Conservation (phyloP, 202 grass and related monocot species). For the Alloteropsis angusta region DNA sequence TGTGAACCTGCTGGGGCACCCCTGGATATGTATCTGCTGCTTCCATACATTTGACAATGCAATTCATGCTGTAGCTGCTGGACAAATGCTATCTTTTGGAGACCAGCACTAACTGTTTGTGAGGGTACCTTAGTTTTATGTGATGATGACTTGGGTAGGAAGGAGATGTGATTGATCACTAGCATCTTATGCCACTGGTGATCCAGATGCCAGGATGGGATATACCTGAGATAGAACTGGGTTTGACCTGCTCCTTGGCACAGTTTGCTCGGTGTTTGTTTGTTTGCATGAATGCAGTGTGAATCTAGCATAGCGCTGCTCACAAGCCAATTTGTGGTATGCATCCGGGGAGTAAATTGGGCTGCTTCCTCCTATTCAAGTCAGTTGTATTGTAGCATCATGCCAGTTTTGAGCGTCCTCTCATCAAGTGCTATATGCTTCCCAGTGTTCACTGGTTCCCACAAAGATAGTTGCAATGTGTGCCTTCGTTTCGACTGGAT, state of each 20-base stretch:
- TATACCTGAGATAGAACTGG: constrained; percentile 8
- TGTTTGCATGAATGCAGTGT: constrained; percentile 17
- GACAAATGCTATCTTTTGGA: constrained; percentile 17
- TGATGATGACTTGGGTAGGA: constrained; percentile 10
- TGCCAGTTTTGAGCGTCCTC: constrained; percentile 3
- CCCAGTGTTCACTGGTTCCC: not conserved
- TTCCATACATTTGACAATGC: not conserved
- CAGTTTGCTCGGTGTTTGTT: not conserved
- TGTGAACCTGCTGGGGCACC: constrained; percentile 21
- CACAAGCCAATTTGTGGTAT: constrained; percentile 8
- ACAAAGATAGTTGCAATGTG: not conserved
- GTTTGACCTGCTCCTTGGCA: not conserved
- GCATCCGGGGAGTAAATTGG: constrained; percentile 1
- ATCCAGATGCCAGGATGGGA: not conserved
- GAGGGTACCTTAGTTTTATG: constrained; percentile 6
- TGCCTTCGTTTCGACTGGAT: constrained; percentile 17
- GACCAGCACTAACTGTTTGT: not conserved
- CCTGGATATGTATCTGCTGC: constrained; percentile 9
- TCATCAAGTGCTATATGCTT: constrained; percentile 13
- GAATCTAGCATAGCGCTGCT: constrained; percentile 27
- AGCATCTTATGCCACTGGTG: constrained; percentile 11
- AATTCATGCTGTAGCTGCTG: constrained; percentile 6
- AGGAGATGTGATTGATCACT: constrained; percentile 10
- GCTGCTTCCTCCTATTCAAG: constrained; percentile 13
- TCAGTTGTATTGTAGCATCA: not conserved